Conservation (phyloP, 2,329 filamentous ascomycete genomes). For the Aspergillus brasiliensis region DNA sequence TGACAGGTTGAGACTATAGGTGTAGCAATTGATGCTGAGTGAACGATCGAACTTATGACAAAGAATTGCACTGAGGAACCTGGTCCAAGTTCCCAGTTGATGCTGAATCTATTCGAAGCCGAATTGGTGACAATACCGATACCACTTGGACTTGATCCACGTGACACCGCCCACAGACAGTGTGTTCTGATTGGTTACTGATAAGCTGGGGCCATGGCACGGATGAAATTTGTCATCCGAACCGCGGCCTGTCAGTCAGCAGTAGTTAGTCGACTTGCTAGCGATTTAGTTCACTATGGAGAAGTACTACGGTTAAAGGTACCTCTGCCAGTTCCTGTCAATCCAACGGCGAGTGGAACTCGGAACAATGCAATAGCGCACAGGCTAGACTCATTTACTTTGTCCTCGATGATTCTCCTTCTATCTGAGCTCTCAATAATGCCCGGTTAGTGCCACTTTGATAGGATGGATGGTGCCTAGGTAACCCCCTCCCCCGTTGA, state of each 20-base stretch:
- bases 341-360: too few species aligned
- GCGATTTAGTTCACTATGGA: too few species aligned
- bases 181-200: slow-evolving; percentile 16
- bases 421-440: neutral
- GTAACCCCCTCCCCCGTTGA: neutral
- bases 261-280: neutral
- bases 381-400: too few species aligned
- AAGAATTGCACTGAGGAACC: neutral
- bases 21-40: neutral
- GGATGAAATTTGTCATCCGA: neutral
- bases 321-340: neutral
- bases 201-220: slow-evolving; percentile 14
- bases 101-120: neutral
- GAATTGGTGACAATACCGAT: neutral
- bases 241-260: neutral
- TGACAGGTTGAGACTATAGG: too few species aligned
- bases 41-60: too few species aligned
- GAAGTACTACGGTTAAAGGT: neutral
- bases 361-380: too few species aligned
- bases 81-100: neutral
- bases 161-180: neutral
- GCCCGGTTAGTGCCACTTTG: neutral
- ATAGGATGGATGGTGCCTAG: neutral
- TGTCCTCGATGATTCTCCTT: neutral
- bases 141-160: neutral